A percentile compares a stretch with the other conserved stretches of the same genome.
These are phyloP conservation scores for Tephrocybe sp. DNA, from an alignment of 768 basidiomycete species.

Conservation along the genomic window DNA sequence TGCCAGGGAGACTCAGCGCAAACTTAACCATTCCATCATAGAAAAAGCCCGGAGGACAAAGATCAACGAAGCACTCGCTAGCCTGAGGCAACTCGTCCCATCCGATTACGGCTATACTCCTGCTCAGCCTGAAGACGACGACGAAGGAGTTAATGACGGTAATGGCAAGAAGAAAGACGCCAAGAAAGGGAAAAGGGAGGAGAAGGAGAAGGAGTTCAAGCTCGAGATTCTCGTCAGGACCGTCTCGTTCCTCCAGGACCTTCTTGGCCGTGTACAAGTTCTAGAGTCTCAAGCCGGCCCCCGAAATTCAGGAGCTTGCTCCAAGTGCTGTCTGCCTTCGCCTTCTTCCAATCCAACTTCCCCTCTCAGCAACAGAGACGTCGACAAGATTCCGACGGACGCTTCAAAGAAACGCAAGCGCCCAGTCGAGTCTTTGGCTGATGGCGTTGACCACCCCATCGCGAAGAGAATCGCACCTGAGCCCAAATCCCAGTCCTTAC, in stretches of 20 bases:
- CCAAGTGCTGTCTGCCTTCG: slow-evolving; percentile 17
- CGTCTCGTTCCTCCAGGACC: slow-evolving; percentile 72
- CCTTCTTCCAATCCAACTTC: slow-evolving; percentile 3
- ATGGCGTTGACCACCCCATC: neutral
- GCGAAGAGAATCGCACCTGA: neutral
- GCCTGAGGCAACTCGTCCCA: slow-evolving; percentile 77
- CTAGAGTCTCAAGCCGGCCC: slow-evolving; percentile 35
- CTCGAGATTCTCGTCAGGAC: slow-evolving; percentile 86
- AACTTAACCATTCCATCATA: slow-evolving; percentile 92
- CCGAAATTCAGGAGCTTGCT: slow-evolving; percentile 18
- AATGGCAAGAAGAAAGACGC: slow-evolving; percentile 32
- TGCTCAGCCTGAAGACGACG: slow-evolving; percentile 18
- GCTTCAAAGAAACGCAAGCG: slow-evolving; percentile 1
- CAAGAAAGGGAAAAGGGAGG: slow-evolving; percentile 33
- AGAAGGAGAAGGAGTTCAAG: slow-evolving; percentile 87
- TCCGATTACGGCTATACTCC: slow-evolving; percentile 38
- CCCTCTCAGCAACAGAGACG: slow-evolving; percentile 10
- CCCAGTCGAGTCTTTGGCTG: neutral
- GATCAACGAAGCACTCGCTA: slow-evolving; percentile 88
- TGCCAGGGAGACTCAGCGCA: slow-evolving; percentile 82
- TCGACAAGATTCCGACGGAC: neutral
- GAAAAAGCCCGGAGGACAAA: slow-evolving; percentile 92
- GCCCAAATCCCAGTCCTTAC: too few relatives aligned
- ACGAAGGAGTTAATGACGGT: slow-evolving; percentile 31
- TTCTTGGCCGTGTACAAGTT: slow-evolving; percentile 50